Evolutionary conservation across 345 rosid genomes (phyloP).

Genomic region (Chamaenerion angustifolium): DNA sequence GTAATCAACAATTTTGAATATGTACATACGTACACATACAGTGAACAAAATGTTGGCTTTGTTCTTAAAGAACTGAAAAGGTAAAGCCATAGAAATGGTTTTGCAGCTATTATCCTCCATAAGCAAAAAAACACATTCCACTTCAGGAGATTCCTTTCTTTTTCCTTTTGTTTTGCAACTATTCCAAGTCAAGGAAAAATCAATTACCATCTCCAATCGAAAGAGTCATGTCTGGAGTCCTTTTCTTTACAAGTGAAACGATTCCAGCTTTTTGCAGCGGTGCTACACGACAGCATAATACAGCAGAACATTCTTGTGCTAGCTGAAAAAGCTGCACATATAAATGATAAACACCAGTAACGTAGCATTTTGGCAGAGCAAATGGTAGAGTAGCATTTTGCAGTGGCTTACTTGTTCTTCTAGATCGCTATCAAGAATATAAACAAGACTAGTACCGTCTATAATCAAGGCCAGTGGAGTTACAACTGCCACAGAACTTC

Average conservation of each 20-base stretch:
- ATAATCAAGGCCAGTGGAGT: slow-evolving; percentile 59
- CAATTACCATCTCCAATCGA: slow-evolving; percentile 88
- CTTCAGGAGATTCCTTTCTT: neutral
- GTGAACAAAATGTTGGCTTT: no score
- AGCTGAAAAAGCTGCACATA: slow-evolving; percentile 68
- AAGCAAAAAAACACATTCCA: no score
- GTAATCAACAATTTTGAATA: no score
- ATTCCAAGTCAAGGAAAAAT: neutral
- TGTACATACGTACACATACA: no score
- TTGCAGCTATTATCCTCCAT: no score
- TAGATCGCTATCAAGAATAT: slow-evolving; percentile 82
- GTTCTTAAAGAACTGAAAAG: no score
- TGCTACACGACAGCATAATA: slow-evolving; percentile 96
- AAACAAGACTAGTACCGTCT: slow-evolving; percentile 96
- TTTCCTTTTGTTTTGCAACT: neutral
- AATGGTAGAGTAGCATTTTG: no score
- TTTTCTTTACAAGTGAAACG: slow-evolving; percentile 82
- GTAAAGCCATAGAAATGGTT: no score
- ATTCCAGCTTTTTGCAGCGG: slow-evolving; percentile 98
- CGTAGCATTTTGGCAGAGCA: slow-evolving; percentile 3
- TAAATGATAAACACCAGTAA: slow-evolving; percentile 16
- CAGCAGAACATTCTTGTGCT: slow-evolving; percentile 65
- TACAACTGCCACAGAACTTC: slow-evolving; percentile 22
- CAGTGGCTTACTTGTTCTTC: slow-evolving; percentile 57
- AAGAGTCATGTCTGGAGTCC: slow-evolving; percentile 90